A percentile compares a stretch with the other conserved stretches of the same genome.
phyloP scores from a whole-genome alignment of 768 basidiomycete genomes.

The Suillus clintonianus region DNA sequence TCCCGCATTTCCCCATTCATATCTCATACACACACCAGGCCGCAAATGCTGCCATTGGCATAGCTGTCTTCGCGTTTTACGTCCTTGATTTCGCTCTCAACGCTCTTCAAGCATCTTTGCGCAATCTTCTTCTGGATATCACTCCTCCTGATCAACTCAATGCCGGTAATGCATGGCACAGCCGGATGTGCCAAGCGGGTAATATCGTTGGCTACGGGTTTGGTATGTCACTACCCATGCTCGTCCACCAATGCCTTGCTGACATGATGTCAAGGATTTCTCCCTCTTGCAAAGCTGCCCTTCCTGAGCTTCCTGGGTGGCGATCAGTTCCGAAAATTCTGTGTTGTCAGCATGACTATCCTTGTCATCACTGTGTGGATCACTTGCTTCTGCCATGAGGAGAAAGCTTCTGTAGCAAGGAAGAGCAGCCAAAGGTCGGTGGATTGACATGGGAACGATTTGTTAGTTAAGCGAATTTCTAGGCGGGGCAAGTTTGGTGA shows the following conservation, averaged over 20 bases:
- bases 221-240: constrained; percentile 47
- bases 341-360: constrained; percentile 78
- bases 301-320: constrained; percentile 82
- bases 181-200: constrained; percentile 94
- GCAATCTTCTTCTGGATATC: constrained; percentile 92
- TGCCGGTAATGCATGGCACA: constrained; percentile 97
- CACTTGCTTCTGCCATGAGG: constrained; percentile 85
- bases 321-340: constrained; percentile 95
- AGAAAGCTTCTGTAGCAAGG: constrained; percentile 61
- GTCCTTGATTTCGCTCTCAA: constrained; percentile 97
- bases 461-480: neutral
- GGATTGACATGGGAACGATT: constrained; percentile 4
- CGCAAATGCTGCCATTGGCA: constrained; percentile 70
- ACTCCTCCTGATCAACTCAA: constrained; percentile 88
- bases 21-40: constrained; percentile 43
- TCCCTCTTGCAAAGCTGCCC: constrained; percentile 82
- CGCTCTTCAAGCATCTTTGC: constrained; percentile 87
- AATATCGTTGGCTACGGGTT: constrained; percentile 95
- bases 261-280: constrained; percentile 57
- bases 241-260: constrained; percentile 5
- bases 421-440: constrained; percentile 25
- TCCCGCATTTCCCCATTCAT: neutral
- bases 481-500: constrained; percentile 61
- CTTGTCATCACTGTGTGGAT: constrained; percentile 82
- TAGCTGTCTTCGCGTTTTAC: constrained; percentile 91